A percentile compares a stretch with the other conserved stretches of the same genome.
These are phyloP conservation scores for Sinapis alba DNA, from an alignment of 441 rosid genomes.

Conservation along the genomic window DNA sequence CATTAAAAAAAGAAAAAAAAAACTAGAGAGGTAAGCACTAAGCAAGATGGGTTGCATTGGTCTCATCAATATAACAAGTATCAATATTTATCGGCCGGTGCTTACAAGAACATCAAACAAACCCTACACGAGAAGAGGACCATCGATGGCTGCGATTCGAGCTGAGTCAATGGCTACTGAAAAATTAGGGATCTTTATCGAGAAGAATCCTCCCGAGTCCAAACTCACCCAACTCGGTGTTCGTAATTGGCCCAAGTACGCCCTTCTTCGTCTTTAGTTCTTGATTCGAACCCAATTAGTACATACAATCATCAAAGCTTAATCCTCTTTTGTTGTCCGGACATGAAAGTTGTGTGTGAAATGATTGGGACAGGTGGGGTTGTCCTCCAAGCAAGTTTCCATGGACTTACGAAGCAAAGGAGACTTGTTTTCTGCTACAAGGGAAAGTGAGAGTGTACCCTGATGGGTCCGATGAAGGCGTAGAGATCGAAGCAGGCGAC, in stretches of 20 bases:
- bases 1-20: background rate
- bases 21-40: background rate
- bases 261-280: background rate
- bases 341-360: background rate
- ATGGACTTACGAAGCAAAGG: constrained; percentile 72
- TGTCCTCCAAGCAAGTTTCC: constrained; percentile 92
- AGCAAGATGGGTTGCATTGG: constrained; percentile 32
- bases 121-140: constrained; percentile 11
- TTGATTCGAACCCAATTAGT: background rate
- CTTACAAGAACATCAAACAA: constrained; percentile 15
- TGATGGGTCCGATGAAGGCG: constrained; percentile 60
- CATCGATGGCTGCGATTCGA: constrained; percentile 37
- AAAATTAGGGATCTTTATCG: constrained; percentile 67
- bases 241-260: constrained; percentile 81
- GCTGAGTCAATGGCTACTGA: constrained; percentile 58
- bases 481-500: constrained; percentile 80
- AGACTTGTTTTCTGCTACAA: constrained; percentile 72
- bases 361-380: constrained; percentile 68
- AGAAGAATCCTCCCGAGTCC: constrained; percentile 74
- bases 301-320: constrained; percentile 1
- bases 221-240: constrained; percentile 76
- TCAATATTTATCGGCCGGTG: constrained; percentile 1
- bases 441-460: constrained; percentile 82
- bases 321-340: background rate
- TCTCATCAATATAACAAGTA: constrained; percentile 8